Evolutionary conservation across 2,329 filamentous ascomycete species (phyloP).

Genomic region (Alternaria alternata): DNA sequence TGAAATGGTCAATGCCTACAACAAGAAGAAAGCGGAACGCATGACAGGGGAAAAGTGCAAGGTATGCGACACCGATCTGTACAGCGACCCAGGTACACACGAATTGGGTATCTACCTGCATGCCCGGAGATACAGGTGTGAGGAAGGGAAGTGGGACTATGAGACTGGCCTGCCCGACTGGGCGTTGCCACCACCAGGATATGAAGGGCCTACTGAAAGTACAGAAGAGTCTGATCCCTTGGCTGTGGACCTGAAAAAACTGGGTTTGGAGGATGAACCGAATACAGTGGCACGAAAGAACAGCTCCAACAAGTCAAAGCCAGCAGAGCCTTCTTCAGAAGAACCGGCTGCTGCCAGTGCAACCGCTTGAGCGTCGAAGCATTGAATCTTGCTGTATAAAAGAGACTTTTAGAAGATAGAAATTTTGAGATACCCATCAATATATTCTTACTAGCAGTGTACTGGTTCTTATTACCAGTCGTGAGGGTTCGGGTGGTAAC

Average conservation of each 20-base stretch:
- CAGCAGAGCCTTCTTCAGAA: not conserved
- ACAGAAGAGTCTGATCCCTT: constrained; percentile 59
- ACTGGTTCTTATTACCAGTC: accelerated
- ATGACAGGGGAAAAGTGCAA: constrained; percentile 86
- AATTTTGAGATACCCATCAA: constrained; percentile 17
- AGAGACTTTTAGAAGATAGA: not conserved
- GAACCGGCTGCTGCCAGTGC: not conserved
- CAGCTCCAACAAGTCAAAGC: not conserved
- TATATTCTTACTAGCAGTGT: constrained; percentile 1
- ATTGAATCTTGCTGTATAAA: not conserved
- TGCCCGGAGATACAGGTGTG: constrained; percentile 87
- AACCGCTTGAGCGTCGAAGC: not conserved
- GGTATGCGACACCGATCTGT: constrained; percentile 85
- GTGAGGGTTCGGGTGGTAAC: not conserved
- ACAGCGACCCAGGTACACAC: constrained; percentile 88
- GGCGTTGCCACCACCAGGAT: constrained; percentile 81
- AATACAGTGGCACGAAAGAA: not conserved
- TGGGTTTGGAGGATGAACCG: constrained; percentile 45
- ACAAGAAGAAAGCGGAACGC: constrained; percentile 90
- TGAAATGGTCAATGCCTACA: constrained; percentile 89
- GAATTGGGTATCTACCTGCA: constrained; percentile 95
- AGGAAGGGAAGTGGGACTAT: constrained; percentile 85
- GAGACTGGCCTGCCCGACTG: constrained; percentile 83
- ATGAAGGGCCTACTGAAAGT: constrained; percentile 74
- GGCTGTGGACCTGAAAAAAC: constrained; percentile 53